phyloP scores from a whole-genome alignment of 805 yeast species.

The Metschnikowia colocasiae region DNA sequence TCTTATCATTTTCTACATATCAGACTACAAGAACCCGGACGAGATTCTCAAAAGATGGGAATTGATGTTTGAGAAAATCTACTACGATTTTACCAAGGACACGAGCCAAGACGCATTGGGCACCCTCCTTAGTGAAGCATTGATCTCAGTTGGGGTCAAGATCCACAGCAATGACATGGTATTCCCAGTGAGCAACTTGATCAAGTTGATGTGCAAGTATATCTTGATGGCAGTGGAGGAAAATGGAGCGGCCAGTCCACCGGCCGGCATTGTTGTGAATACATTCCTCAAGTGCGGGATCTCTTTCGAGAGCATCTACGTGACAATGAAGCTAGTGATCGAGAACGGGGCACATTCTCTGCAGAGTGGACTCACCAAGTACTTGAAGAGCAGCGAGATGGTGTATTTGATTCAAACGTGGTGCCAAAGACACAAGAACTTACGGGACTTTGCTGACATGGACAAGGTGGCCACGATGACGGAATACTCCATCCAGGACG shows the following conservation, averaged over 20 bases:
- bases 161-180: slow-evolving; percentile 68
- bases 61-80: slow-evolving; percentile 54
- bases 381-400: slow-evolving; percentile 51
- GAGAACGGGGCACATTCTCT: slow-evolving; percentile 55
- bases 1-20: slow-evolving; percentile 68
- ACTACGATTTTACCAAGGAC: slow-evolving; percentile 29
- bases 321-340: slow-evolving; percentile 56
- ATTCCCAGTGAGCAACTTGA: slow-evolving; percentile 70
- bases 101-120: slow-evolving; percentile 33
- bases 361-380: slow-evolving; percentile 43
- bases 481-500: slow-evolving; percentile 48
- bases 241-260: slow-evolving; percentile 24
- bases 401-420: slow-evolving; percentile 59
- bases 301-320: slow-evolving; percentile 60
- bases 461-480: slow-evolving; percentile 44
- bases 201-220: slow-evolving; percentile 61
- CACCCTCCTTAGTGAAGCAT: slow-evolving; percentile 34
- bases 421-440: slow-evolving; percentile 61
- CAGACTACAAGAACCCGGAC: slow-evolving; percentile 82
- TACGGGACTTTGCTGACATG: slow-evolving; percentile 52
- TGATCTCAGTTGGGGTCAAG: slow-evolving; percentile 56
- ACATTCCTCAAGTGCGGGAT: slow-evolving; percentile 64
- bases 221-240: slow-evolving; percentile 38
- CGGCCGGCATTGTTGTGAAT: slow-evolving; percentile 58
- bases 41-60: slow-evolving; percentile 83